A percentile compares a stretch with the other conserved stretches of the same genome.
These are phyloP conservation scores for Viridothelium virens DNA, from an alignment of 495 filamentous ascomycete species.

Conservation along the genomic window DNA sequence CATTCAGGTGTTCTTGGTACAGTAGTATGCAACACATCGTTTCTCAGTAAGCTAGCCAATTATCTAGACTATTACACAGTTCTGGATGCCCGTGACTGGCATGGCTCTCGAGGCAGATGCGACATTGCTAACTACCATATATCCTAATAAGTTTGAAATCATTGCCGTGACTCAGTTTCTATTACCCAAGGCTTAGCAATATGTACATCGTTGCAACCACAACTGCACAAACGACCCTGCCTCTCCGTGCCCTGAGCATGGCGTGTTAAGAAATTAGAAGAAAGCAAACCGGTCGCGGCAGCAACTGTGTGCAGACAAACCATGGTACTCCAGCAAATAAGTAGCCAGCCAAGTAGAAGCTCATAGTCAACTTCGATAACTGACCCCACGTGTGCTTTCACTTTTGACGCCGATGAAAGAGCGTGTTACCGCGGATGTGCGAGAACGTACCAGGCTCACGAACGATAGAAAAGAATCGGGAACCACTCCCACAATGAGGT, in stretches of 20 bases:
- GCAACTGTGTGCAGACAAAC: background rate
- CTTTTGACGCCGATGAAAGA: background rate
- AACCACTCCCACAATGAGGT: background rate
- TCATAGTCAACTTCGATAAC: background rate
- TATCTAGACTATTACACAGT: too few species aligned
- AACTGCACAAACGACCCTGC: background rate
- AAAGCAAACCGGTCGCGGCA: background rate
- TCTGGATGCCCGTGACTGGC: too few species aligned
- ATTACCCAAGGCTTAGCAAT: conserved; percentile 7
- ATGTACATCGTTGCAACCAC: conserved; percentile 4
- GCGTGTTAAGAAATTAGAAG: background rate
- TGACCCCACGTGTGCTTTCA: background rate
- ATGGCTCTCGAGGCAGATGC: too few species aligned
- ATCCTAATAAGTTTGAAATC: background rate
- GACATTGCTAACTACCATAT: too few species aligned
- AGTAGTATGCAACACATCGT: too few species aligned
- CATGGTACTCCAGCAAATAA: background rate
- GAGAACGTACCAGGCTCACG: background rate
- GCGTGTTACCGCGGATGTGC: background rate
- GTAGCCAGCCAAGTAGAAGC: background rate
- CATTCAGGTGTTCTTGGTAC: background rate
- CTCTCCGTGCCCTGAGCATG: background rate
- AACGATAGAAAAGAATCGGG: background rate
- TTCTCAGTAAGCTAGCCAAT: too few species aligned
- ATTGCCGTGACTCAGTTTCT: conserved; percentile 3